Conservation (phyloP, 2,329 filamentous ascomycete genomes). For the Huntiella bhutanensis region DNA sequence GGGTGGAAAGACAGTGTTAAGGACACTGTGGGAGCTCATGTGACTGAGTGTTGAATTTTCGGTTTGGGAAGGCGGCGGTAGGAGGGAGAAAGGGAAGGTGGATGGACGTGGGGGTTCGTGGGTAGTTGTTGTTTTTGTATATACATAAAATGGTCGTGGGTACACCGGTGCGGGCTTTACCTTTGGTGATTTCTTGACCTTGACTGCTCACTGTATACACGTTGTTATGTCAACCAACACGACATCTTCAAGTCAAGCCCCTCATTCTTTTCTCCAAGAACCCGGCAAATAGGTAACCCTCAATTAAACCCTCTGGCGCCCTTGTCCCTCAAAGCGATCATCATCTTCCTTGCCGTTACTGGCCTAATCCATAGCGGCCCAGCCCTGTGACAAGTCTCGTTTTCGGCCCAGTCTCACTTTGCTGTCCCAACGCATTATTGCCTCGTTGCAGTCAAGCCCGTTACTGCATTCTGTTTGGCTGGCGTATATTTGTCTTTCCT, state of each 20-base stretch:
- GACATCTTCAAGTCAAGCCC: not conserved
- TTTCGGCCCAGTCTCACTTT: not conserved
- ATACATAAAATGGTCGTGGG: not conserved
- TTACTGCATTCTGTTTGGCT: no score
- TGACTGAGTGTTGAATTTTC: no score
- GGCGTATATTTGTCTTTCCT: no score
- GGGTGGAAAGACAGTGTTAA: no score
- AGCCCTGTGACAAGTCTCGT: not conserved
- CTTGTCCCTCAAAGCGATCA: not conserved
- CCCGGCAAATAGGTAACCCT: not conserved
- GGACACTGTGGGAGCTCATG: no score
- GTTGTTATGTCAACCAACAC: no score
- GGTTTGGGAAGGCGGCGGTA: no score
- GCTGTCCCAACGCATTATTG: no score
- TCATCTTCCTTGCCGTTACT: not conserved
- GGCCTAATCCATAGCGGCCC: not conserved
- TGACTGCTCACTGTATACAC: no score
- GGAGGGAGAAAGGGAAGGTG: no score
- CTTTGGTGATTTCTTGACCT: not conserved
- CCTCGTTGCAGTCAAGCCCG: no score
- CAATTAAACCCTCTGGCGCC: not conserved
- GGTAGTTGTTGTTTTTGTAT: not conserved
- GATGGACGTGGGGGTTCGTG: not conserved
- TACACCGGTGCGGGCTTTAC: not conserved
- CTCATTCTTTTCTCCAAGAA: not conserved